phyloP scores from a whole-genome alignment of 306 rosid genomes.

The Gleditsia sinensis region DNA sequence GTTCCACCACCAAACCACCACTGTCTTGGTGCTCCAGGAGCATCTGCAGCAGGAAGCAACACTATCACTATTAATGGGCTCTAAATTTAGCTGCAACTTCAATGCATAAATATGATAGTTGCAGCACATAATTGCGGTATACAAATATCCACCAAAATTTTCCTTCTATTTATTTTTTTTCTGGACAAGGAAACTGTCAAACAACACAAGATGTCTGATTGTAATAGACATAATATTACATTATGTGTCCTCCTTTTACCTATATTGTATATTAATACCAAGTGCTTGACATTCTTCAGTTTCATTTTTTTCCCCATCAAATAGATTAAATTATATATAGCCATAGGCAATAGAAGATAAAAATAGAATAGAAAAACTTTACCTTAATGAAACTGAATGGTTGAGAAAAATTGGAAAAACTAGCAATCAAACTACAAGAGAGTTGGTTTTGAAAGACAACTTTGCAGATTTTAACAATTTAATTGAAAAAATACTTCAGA shows the following conservation, averaged over 20 bases:
- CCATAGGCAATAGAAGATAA: too few species aligned
- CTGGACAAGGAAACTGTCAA: neutral
- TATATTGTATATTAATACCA: neutral
- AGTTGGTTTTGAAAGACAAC: too few species aligned
- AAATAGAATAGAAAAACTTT: too few species aligned
- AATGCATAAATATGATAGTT: neutral
- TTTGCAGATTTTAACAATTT: too few species aligned
- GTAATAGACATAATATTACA: neutral
- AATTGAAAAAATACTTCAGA: too few species aligned
- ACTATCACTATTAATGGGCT: conserved; percentile 14
- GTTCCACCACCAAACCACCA: conserved; percentile 99
- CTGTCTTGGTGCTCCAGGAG: conserved; percentile 93
- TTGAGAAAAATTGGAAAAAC: too few species aligned
- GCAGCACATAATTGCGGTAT: neutral
- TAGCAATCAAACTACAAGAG: too few species aligned
- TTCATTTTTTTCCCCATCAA: neutral
- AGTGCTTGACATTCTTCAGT: neutral
- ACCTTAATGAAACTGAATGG: too few species aligned
- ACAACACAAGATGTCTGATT: neutral
- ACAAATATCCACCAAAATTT: neutral
- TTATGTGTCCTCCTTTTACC: neutral
- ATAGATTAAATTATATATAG: too few species aligned
- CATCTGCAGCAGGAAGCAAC: conserved; percentile 55
- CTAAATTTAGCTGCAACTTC: conserved; percentile 2
- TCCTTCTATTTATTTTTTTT: neutral